Base-by-base conservation (phyloP, 257 asterid genomes). In the Rubia yunnanensis region DNA sequence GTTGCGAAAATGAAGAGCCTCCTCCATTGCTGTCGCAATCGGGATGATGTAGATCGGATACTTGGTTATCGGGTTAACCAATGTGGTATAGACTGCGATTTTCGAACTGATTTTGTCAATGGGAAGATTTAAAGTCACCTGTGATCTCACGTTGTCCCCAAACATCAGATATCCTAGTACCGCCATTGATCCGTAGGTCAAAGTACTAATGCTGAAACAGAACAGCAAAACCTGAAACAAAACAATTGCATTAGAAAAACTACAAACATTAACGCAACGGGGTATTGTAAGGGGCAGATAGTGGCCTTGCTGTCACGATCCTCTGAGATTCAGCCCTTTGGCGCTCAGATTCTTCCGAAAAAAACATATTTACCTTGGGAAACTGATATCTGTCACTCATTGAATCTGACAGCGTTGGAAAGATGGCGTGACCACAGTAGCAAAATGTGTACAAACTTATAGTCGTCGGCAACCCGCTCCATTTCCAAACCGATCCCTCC, bases 111-210 rank as follows among this genome's bases (percentile, higher is more conserved):
- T 32, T 15, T 66, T 68, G 13, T 58, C 31, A 0, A 17, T 39
- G 0, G 94, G 86, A 22, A 83, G 86, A 72, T 86, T 86, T 63
- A 86, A 55, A 0, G 91, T 84, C 15, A 84, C 71, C 48, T 70
- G 77, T 10, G 79, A 79, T 74, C 54, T 49, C 44, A 82, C 34
- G 41, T 66, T 59, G 18, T 80, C 59, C 10, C 86, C 87, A 24
- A 65, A 86, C 94, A 86, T 85, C 28, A 74, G 28, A 35, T 79
- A 79, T 38, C 89, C 89, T 23, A 76, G 8, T 0, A 80, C 31
- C 34, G 79, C 83, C 83, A 81, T 83, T n/a, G 86, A 72, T 76
- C 81, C 86, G 41, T 82, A 82, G 5, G 65, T 70, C 0, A 80
- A 18, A 7, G 77, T 76, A 67, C 86, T 79, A 60, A 77, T 24